Evolutionary conservation across 306 rosid species (phyloP).

Genomic region (Adenanthera pavonina): DNA sequence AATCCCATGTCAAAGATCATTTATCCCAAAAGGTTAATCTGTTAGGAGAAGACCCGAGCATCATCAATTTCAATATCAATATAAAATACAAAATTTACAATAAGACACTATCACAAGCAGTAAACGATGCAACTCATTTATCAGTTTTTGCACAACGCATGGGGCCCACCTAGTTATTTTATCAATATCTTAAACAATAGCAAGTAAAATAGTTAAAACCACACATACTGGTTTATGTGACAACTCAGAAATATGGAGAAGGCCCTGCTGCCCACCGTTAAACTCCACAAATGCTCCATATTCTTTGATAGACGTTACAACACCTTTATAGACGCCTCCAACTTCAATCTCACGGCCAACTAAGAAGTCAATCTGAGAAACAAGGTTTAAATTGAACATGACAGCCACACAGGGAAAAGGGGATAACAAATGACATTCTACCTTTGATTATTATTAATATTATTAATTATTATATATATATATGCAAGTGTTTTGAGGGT

Average conservation of each 20-base stretch:
- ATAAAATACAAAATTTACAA: background rate
- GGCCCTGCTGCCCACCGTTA: constrained; percentile 96
- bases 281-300: constrained; percentile 96
- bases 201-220: constrained; percentile 28
- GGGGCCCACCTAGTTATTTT: background rate
- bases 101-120: background rate
- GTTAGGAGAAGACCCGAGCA: background rate
- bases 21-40: background rate
- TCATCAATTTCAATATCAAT: background rate
- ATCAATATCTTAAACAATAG: background rate
- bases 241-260: constrained; percentile 95
- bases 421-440: constrained; percentile 12
- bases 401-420: background rate
- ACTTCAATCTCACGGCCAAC: constrained; percentile 93
- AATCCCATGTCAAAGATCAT: background rate
- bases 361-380: constrained; percentile 75
- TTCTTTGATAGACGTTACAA: constrained; percentile 72
- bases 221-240: constrained; percentile 79
- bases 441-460: constrained; percentile 1
- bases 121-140: background rate
- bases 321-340: constrained; percentile 87
- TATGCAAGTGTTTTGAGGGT: background rate
- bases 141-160: background rate
- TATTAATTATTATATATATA: background rate
- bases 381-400: constrained; percentile 28